Evolutionary conservation across 805 yeast genomes (phyloP), one percentile per base, ranked within the genome.

Genomic region (Ogataea minuta): DNA sequence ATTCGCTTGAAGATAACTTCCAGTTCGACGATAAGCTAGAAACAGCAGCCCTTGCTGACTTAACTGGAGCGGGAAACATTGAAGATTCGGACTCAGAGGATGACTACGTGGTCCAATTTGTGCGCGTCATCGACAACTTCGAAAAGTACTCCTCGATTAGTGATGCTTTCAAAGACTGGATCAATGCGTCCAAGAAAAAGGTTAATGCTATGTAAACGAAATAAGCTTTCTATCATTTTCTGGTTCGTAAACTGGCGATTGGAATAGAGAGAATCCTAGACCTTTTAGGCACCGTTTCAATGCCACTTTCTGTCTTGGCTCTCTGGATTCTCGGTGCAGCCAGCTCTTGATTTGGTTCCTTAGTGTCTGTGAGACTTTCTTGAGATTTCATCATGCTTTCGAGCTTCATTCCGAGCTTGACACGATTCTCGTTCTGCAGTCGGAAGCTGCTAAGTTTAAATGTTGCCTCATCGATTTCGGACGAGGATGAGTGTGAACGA

Each of bases 121-220:
- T 62, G 31, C 50, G 59, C 23, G 63, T 63, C 25, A 54, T 59
- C 17, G 56, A 63, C 41, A 60, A 62, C 39, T 60, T 62, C 43
- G 67, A 63, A 32, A 50, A 56, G 23, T 63, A 63, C 41, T 47
- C 63, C 2, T 48, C 59, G 10, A 52, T 63, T 9, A 45, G 64
- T 16, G 67, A 63, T 23, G 67, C 67, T 2, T 62, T 63, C 41
- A 60, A 51, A 39, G 67, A 63, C 42, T 63, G 67, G 67, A 24
- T 62, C 16, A 53, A 43, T 41, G 43, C 48, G 4, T 41, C 54
- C 8, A 46, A 34, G 25, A 42, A 39, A 27, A 46, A 43, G 13
- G 34, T 32, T 23, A 23, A 28, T 28, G 24, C 28, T 26, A 34
- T 34, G 23, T 23, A 35, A 17, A n/a, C 9, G 19, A 23, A 34